These are phyloP conservation scores for Phytopythium chamaehyphon DNA, from an alignment of 352 stramenopile species.

Conservation along the genomic window DNA sequence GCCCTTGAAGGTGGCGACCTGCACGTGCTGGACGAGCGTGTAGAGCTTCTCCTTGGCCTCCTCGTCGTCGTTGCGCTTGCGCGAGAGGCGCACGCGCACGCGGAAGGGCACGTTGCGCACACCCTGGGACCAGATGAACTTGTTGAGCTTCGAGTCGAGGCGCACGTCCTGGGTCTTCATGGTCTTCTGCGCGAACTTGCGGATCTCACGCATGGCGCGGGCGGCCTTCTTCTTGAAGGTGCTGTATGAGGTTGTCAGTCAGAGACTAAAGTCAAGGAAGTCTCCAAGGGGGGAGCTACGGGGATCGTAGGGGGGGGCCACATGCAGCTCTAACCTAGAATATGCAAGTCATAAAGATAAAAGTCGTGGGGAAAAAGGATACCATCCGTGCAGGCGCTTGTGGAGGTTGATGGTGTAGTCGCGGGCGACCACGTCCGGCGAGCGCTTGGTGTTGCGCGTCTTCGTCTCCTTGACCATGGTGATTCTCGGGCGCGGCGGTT, in stretches of 20 bases:
- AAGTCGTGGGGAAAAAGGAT: slow-evolving; percentile 69
- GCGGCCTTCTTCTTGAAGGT: slow-evolving; percentile 98
- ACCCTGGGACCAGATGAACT: slow-evolving; percentile 97
- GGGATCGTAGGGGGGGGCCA: too few relatives aligned
- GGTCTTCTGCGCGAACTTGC: slow-evolving; percentile 95
- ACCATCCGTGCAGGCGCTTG: slow-evolving; percentile 94
- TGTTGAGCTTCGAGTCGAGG: slow-evolving; percentile 96
- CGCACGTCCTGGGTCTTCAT: slow-evolving; percentile 98
- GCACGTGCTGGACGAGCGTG: slow-evolving; percentile 97
- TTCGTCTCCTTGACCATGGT: slow-evolving; percentile 88
- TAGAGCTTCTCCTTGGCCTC: slow-evolving; percentile 99
- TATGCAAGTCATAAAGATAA: slow-evolving; percentile 12
- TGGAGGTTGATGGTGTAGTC: slow-evolving; percentile 99
- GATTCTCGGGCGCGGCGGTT: slow-evolving; percentile 11
- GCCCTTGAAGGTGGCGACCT: slow-evolving; percentile 95
- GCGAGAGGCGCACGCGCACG: slow-evolving; percentile 96
- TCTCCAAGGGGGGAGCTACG: slow-evolving; percentile 87
- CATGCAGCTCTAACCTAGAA: background rate
- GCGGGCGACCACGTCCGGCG: slow-evolving; percentile 93
- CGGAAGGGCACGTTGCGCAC: slow-evolving; percentile 97
- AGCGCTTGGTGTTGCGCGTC: slow-evolving; percentile 82
- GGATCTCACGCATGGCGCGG: slow-evolving; percentile 96
- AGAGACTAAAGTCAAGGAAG: slow-evolving; percentile 73
- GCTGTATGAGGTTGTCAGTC: slow-evolving; percentile 29
- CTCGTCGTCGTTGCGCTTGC: slow-evolving; percentile 99